Conservation (phyloP, 164 flowering plant genomes). For the Brasenia schreberi region DNA sequence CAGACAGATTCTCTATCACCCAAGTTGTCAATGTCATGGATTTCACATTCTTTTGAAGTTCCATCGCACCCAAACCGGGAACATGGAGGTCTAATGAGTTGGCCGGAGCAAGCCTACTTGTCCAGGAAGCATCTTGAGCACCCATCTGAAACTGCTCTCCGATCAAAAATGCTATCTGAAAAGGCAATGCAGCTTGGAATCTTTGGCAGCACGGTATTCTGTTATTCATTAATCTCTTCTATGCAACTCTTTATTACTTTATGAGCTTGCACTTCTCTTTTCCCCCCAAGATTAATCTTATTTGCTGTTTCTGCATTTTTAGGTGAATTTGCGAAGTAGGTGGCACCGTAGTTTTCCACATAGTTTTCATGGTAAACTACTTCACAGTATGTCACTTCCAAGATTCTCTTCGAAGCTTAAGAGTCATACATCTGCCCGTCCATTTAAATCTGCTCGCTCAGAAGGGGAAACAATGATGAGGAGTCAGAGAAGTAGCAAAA, state of each 20-base stretch:
- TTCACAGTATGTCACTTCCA: conserved; percentile 47
- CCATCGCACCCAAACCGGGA: conserved; percentile 35
- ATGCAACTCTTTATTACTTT: background rate
- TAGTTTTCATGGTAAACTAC: conserved; percentile 8
- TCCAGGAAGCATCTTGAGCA: conserved; percentile 17
- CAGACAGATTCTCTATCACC: conserved; percentile 27
- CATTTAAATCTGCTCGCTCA: conserved; percentile 45
- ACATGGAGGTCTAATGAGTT: conserved; percentile 69
- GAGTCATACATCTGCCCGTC: conserved; percentile 7
- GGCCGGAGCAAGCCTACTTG: conserved; percentile 52
- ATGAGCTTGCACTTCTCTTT: background rate
- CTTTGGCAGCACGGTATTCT: conserved; percentile 56
- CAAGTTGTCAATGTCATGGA: conserved; percentile 35
- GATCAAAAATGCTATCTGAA: conserved; percentile 33
- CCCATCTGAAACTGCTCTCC: conserved; percentile 15
- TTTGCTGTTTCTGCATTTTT: background rate
- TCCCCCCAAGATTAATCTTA: background rate
- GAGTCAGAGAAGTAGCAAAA: conserved; percentile 15
- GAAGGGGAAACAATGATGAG: conserved; percentile 40
- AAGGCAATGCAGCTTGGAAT: conserved; percentile 62
- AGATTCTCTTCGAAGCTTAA: conserved; percentile 17
- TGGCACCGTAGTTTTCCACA: conserved; percentile 26
- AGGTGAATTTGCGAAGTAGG: background rate
- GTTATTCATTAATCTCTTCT: background rate
- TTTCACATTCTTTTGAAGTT: conserved; percentile 35